phyloP scores from a whole-genome alignment of 257 asterid genomes.

The Plantago elongata region DNA sequence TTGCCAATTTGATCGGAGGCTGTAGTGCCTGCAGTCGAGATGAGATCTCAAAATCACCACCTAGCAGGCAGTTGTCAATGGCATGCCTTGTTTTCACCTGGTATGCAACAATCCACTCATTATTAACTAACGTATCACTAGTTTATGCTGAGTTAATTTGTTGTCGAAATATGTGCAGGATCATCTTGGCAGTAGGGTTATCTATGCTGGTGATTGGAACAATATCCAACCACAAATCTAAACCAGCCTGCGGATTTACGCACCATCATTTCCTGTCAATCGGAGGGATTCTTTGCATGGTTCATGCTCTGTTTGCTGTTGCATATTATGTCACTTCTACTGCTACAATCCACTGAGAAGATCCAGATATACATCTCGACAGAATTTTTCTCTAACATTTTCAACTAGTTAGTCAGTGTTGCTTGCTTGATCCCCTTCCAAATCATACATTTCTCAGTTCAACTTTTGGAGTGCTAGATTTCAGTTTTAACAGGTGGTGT shows the following conservation, averaged over 20 bases:
- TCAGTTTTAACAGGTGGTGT: too few relatives aligned
- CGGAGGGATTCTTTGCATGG: constrained; percentile 74
- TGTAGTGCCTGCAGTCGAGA: constrained; percentile 36
- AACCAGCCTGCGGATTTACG: constrained; percentile 70
- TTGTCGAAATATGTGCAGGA: constrained; percentile 38
- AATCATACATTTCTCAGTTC: too few relatives aligned
- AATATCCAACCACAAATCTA: constrained; percentile 58
- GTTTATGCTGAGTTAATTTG: too few relatives aligned
- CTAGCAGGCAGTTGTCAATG: constrained; percentile 50
- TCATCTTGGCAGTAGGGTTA: constrained; percentile 56
- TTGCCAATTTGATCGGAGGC: constrained; percentile 68
- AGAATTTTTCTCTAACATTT: too few relatives aligned
- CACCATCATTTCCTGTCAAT: constrained; percentile 64
- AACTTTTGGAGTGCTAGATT: too few relatives aligned
- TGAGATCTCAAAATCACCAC: constrained; percentile 46
- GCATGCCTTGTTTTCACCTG: constrained; percentile 60
- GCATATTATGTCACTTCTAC: constrained; percentile 60
- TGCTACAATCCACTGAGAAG: constrained; percentile 15
- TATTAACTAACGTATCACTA: too few relatives aligned
- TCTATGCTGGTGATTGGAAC: constrained; percentile 66
- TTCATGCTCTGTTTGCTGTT: constrained; percentile 60
- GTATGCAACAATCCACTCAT: constrained; percentile 23
- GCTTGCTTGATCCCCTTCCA: too few relatives aligned
- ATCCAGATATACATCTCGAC: too few relatives aligned
- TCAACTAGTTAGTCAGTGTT: too few relatives aligned